phyloP scores from a whole-genome alignment of 108 stramenopile species.

The Cylindrotheca closterium region DNA sequence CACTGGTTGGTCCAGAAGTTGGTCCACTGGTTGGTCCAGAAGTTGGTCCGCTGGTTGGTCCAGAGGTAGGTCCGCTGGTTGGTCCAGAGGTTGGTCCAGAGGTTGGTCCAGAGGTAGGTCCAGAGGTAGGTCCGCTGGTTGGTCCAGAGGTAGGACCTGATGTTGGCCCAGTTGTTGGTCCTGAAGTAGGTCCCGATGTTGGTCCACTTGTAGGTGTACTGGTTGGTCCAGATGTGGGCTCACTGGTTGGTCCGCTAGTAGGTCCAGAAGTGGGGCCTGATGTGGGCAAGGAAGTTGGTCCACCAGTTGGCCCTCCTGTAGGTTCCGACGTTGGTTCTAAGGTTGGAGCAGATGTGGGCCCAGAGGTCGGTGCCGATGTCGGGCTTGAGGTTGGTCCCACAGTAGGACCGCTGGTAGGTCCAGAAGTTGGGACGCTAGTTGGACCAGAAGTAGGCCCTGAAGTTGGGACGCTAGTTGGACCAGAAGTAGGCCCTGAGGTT shows the following conservation, averaged over 20 bases:
- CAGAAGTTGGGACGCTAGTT: neutral
- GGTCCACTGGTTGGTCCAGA: constrained; percentile 15
- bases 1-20: constrained; percentile 9
- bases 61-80: constrained; percentile 3
- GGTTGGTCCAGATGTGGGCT: constrained; percentile 1
- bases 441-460: constrained; percentile 6
- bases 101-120: no score
- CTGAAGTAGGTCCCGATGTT: constrained; percentile 17
- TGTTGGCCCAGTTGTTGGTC: constrained; percentile 9
- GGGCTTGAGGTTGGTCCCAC: no score
- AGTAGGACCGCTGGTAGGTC: neutral
- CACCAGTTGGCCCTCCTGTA: no score
- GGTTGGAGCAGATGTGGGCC: no score
- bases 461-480: constrained; percentile 6
- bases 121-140: no score
- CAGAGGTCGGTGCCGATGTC: no score
- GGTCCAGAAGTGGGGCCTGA: constrained; percentile 8
- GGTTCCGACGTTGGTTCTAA: no score
- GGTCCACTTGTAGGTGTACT: neutral
- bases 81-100: constrained; percentile 11
- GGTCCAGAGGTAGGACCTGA: no score
- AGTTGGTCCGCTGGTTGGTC: constrained; percentile 6
- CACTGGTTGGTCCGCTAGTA: constrained; percentile 15
- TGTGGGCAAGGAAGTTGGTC: no score
- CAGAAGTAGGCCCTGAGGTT: constrained; percentile 11